These are phyloP conservation scores for Saccharomycopsis amapae DNA, from an alignment of 805 yeast species.

Conservation along the genomic window DNA sequence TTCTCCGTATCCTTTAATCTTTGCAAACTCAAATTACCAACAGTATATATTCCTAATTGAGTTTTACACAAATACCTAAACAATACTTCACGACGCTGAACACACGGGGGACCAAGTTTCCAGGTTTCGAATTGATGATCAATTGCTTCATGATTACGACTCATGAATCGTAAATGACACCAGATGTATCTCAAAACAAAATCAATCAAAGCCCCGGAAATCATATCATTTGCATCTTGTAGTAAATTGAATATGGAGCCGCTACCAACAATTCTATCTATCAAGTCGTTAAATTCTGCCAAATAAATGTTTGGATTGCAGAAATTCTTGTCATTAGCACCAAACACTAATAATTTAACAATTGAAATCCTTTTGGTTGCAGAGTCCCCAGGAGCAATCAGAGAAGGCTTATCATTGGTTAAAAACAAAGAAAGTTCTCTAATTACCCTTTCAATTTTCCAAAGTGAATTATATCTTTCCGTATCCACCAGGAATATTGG, in stretches of 20 bases:
- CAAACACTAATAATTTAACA: slow-evolving; percentile 30
- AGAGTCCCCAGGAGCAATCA: slow-evolving; percentile 19
- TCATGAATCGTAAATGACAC: slow-evolving; percentile 36
- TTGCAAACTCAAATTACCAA: slow-evolving; percentile 23
- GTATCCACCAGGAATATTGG: slow-evolving; percentile 15
- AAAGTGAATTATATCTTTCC: slow-evolving; percentile 24
- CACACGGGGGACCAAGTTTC: slow-evolving; percentile 29
- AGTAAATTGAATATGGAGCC: slow-evolving; percentile 31
- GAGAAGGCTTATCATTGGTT: slow-evolving; percentile 1
- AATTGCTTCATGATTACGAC: slow-evolving; percentile 22
- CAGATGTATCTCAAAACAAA: slow-evolving; percentile 39
- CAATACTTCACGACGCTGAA: slow-evolving; percentile 28
- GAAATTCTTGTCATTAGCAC: slow-evolving; percentile 27
- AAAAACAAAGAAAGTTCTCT: slow-evolving; percentile 23
- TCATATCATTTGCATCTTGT: slow-evolving; percentile 22
- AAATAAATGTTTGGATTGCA: slow-evolving; percentile 35
- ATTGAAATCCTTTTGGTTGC: slow-evolving; percentile 28
- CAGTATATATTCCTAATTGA: slow-evolving; percentile 28
- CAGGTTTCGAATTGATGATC: slow-evolving; percentile 28
- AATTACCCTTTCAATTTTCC: slow-evolving; percentile 27
- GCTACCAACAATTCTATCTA: slow-evolving; percentile 36
- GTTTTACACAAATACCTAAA: slow-evolving; percentile 32
- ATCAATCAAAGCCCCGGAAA: slow-evolving; percentile 33
- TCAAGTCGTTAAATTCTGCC: slow-evolving; percentile 31
- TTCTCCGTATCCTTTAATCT: slow-evolving; percentile 19